Conservation (phyloP, 352 stramenopile species). For the Phytophthora pisi region DNA sequence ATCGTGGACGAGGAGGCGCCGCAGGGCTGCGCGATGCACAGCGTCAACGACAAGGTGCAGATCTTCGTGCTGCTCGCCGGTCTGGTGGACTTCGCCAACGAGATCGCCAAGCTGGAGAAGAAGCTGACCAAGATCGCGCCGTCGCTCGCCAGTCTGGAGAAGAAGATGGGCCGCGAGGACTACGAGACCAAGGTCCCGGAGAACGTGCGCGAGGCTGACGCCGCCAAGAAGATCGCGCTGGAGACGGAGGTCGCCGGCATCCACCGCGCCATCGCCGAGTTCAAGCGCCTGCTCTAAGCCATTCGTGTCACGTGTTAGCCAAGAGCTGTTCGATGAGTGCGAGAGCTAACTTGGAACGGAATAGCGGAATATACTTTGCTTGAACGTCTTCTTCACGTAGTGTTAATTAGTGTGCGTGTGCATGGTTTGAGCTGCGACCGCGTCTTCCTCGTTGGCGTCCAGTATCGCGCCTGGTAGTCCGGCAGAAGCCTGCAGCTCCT, state of each 20-base stretch:
- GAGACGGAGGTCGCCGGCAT: conserved; percentile 85
- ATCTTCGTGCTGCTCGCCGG: conserved; percentile 87
- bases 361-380: conserved; percentile 36
- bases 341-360: conserved; percentile 11
- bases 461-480: conserved; percentile 32
- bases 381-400: conserved; percentile 10
- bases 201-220: conserved; percentile 78
- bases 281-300: conserved; percentile 75
- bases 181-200: conserved; percentile 73
- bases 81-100: conserved; percentile 88
- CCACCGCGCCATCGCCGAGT: conserved; percentile 73
- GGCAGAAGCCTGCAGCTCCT: conserved; percentile 10
- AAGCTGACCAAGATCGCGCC: conserved; percentile 85
- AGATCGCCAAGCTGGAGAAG: conserved; percentile 91
- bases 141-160: conserved; percentile 71
- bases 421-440: conserved; percentile 10
- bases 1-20: conserved; percentile 85
- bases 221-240: conserved; percentile 78
- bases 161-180: conserved; percentile 80
- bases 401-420: not conserved
- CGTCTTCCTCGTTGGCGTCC: conserved; percentile 13
- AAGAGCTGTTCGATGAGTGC: conserved; percentile 5
- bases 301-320: conserved; percentile 7
- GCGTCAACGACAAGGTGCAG: conserved; percentile 94
- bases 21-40: conserved; percentile 92